A percentile compares a stretch with the other conserved stretches of the same genome.
Evolutionary conservation across 2,329 filamentous ascomycete genomes (phyloP).

Genomic region (Colletotrichum sp.): DNA sequence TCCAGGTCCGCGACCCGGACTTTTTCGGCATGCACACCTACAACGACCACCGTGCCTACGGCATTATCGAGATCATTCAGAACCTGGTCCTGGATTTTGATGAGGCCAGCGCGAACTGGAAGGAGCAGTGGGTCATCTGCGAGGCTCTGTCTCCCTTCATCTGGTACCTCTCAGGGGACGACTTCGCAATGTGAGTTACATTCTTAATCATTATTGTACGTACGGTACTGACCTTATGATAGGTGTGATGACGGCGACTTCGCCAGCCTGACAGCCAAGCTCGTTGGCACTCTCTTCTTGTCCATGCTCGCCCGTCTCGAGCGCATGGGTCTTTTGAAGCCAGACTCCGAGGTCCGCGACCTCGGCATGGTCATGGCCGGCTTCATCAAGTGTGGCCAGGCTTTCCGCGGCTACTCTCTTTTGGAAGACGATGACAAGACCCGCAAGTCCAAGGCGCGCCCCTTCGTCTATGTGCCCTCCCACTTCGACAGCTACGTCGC

Average conservation of each 20-base stretch:
- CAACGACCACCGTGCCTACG: slow-evolving; percentile 46
- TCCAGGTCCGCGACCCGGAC: slow-evolving; percentile 33
- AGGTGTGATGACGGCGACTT: slow-evolving; percentile 17
- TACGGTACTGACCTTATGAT: neutral
- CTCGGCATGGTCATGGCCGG: slow-evolving; percentile 42
- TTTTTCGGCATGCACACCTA: slow-evolving; percentile 45
- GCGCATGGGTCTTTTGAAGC: slow-evolving; percentile 30
- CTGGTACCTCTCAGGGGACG: slow-evolving; percentile 2
- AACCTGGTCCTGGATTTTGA: slow-evolving; percentile 45
- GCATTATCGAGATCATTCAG: slow-evolving; percentile 44
- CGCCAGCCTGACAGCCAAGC: slow-evolving; percentile 29
- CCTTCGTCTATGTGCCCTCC: slow-evolving; percentile 22
- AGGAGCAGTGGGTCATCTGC: slow-evolving; percentile 45
- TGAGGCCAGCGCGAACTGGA: slow-evolving; percentile 37
- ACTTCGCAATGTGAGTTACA: slow-evolving; percentile 1
- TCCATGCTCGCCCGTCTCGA: slow-evolving; percentile 42
- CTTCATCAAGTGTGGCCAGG: slow-evolving; percentile 29
- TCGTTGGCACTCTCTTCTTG: slow-evolving; percentile 39
- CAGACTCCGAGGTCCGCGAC: slow-evolving; percentile 38
- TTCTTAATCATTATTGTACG: neutral
- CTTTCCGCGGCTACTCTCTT: slow-evolving; percentile 15
- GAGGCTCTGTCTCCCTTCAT: slow-evolving; percentile 39
- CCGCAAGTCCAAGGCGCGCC: slow-evolving; percentile 21
- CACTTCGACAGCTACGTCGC: slow-evolving; percentile 34
- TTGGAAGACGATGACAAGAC: slow-evolving; percentile 19